Percentiles rank a stretch among this genome's conserved stretches.
These are phyloP conservation scores for Geotrichum citri-aurantii DNA, from an alignment of 1,139 yeast species.

Conservation along the genomic window DNA sequence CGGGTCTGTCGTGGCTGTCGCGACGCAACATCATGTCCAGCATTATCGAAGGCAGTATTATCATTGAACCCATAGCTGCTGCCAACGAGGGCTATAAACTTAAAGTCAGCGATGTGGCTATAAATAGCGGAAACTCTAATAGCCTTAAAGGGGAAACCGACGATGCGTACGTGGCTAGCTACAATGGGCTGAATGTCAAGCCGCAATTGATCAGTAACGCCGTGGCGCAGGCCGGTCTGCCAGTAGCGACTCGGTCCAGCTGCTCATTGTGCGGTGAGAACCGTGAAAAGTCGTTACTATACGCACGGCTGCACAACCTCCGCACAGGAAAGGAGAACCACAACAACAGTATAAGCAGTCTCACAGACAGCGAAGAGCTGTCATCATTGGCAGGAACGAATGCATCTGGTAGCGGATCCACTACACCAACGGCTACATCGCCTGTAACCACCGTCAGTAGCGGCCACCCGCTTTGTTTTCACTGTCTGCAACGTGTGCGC, in stretches of 20 bases:
- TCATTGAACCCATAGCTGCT: conserved; percentile 83
- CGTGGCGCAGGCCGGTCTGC: conserved; percentile 39
- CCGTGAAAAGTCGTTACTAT: conserved; percentile 62
- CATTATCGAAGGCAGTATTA: conserved; percentile 72
- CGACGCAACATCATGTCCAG: conserved; percentile 57
- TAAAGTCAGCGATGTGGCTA: not conserved
- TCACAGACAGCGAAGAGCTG: not conserved
- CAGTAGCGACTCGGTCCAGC: conserved; percentile 67
- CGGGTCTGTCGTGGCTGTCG: conserved; percentile 55
- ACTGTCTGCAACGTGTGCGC: conserved; percentile 73
- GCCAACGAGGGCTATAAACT: conserved; percentile 51
- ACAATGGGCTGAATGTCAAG: conserved; percentile 3
- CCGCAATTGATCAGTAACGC: conserved; percentile 22
- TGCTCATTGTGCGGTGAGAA: conserved; percentile 82
- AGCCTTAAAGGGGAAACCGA: not conserved
- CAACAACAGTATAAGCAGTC: not conserved
- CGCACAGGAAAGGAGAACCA: conserved; percentile 36
- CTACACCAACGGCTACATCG: not conserved
- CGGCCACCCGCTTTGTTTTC: conserved; percentile 72
- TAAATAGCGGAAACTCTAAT: conserved; percentile 2
- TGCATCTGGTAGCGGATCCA: not conserved
- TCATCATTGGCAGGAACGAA: not conserved
- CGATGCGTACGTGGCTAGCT: not conserved
- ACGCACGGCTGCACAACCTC: conserved; percentile 69
- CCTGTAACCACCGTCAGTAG: conserved; percentile 19